Base-by-base conservation (phyloP, 2,329 filamentous ascomycete species). In the Hypoxylon sp. region DNA sequence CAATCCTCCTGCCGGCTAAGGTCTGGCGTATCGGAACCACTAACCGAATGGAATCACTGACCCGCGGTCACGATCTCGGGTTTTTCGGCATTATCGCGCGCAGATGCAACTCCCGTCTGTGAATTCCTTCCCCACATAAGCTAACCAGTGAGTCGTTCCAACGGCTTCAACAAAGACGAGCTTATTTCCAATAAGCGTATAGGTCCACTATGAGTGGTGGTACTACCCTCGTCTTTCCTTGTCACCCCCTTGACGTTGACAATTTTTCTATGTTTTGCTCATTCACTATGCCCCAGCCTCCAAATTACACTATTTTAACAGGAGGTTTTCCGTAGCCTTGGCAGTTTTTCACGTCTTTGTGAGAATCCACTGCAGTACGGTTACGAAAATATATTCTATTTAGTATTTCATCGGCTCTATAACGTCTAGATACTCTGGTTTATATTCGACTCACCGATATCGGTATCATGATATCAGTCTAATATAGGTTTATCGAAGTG, bases 31-130 rank as follows among this genome's bases (percentile, higher is more conserved):
- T 61, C 58, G 61, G 65, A 65, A 61, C 23, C 9, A 19, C 48
- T 65, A 68, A 23, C 67, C 64, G 51, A 57, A 63, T 62, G 21
- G 54, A 63, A 60, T 67, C 57, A 27, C 27, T 56, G 54, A 57
- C 57, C 64, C 57, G 47, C 50, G 32, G 19, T 54, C 50, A 51
- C 39, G 51, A 61, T 63, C 47, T 65, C 61, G 67, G 65, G 14
- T 50, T 64, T 53, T 14, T 70, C 64, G 67, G 67, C 61, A 53
- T 59, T 69, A n/a, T 54, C 41, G 25, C 47, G 34, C 30, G n/a
- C 9, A 39, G 27, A 25, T 57, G 21, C 32, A 56, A 61, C 53
- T 61, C 55, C 65, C 57, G 53, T 54, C 34, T 57, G 16, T n/a
- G 39, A 21, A 45, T n/a, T 48, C 29, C 16, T 58, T 66, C 63